These are phyloP conservation scores for Microsporum ferrugineum DNA, from an alignment of 2,329 filamentous ascomycete genomes.

Conservation along the genomic window DNA sequence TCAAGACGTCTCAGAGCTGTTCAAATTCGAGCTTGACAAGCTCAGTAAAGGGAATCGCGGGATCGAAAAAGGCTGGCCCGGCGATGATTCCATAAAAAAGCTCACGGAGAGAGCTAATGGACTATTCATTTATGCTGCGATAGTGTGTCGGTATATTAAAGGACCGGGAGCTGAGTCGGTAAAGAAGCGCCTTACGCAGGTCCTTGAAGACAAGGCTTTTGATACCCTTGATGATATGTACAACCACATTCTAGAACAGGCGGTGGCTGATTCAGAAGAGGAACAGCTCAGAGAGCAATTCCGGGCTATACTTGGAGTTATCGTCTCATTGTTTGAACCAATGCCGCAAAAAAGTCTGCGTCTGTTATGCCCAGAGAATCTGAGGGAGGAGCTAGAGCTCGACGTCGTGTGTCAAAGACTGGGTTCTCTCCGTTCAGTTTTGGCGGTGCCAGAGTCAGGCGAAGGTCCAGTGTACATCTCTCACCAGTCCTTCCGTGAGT, in stretches of 20 bases:
- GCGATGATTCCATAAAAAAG: neutral
- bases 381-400: slow-evolving; percentile 8
- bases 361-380: neutral
- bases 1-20: neutral
- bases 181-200: neutral
- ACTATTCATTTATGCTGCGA: slow-evolving; percentile 11
- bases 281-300: slow-evolving; percentile 14
- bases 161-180: neutral
- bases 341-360: slow-evolving; percentile 15
- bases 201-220: slow-evolving; percentile 13
- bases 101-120: neutral
- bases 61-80: neutral
- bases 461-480: slow-evolving; percentile 15
- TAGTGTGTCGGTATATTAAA: slow-evolving; percentile 18
- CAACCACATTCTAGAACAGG: neutral
- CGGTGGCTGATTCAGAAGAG: slow-evolving; percentile 11
- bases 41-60: neutral
- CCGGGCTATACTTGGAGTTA: slow-evolving; percentile 16
- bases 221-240: slow-evolving; percentile 13
- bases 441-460: slow-evolving; percentile 12
- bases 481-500: slow-evolving; percentile 24
- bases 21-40: neutral
- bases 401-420: slow-evolving; percentile 9
- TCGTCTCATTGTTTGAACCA: slow-evolving; percentile 17
- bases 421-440: slow-evolving; percentile 16